Percentiles rank a stretch among this genome's conserved stretches.
phyloP scores from a whole-genome alignment of 306 rosid species.

The Medicago truncatula region MtrunA17r5.0-ANR NC_053046.1:39904501-39905000 shows the following conservation, averaged over 20 bases:
- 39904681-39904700: constrained; percentile 41
- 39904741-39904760: constrained; percentile 20
- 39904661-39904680: constrained; percentile 20
- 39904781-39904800: constrained; percentile 57
- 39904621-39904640: constrained; percentile 45
- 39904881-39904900: neutral
- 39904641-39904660: constrained; percentile 49
- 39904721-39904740: constrained; percentile 47
- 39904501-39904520: neutral
- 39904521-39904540: neutral
- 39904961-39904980: too few species aligned
- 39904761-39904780: constrained; percentile 51
- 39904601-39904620: neutral
- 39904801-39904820: constrained; percentile 35
- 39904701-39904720: constrained; percentile 57
- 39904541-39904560: constrained; percentile 32
- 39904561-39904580: constrained; percentile 49
- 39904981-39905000: neutral
- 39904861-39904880: neutral
- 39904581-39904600: neutral
- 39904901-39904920: neutral
- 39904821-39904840: neutral
- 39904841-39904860: neutral
- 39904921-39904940: neutral
- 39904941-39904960: neutral